Evolutionary conservation across 176 grass and related monocot species (phyloP).

Genomic region (Thinopyrum elongatum): DNA sequence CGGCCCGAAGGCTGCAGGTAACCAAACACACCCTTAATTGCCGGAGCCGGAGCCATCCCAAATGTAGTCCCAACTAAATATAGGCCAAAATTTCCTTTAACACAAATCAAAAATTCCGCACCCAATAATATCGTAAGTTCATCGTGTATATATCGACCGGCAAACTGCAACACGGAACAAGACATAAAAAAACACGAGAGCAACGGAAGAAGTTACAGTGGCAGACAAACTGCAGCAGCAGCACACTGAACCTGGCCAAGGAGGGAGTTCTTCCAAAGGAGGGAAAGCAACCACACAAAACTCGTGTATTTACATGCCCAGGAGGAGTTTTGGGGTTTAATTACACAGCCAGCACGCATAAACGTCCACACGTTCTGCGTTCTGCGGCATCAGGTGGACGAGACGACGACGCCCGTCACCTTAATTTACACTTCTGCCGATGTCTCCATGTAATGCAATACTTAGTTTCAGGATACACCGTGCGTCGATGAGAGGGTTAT

Average conservation of each 20-base stretch:
- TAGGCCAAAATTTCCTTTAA: too few species aligned
- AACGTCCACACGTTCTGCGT: background rate
- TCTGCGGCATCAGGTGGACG: background rate
- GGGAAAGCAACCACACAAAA: conserved; percentile 2
- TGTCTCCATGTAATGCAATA: background rate
- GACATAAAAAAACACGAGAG: too few species aligned
- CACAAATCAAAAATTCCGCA: too few species aligned
- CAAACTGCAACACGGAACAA: too few species aligned
- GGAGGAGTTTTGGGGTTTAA: background rate
- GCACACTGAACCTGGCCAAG: background rate
- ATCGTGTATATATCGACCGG: too few species aligned
- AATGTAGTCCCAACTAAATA: too few species aligned
- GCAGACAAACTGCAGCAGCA: background rate
- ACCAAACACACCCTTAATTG: too few species aligned
- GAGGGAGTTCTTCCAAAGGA: background rate
- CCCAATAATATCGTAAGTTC: too few species aligned
- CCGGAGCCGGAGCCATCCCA: too few species aligned
- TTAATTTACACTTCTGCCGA: background rate
- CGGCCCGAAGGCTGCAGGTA: too few species aligned
- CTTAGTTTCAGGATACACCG: background rate
- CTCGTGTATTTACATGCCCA: conserved; percentile 32
- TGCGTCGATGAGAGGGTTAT: background rate
- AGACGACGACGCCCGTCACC: background rate
- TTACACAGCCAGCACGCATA: conserved; percentile 16
- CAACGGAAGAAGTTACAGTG: background rate